These are phyloP conservation scores for Lentinus brumalis DNA, from an alignment of 768 basidiomycete species.

Conservation along the genomic window DNA sequence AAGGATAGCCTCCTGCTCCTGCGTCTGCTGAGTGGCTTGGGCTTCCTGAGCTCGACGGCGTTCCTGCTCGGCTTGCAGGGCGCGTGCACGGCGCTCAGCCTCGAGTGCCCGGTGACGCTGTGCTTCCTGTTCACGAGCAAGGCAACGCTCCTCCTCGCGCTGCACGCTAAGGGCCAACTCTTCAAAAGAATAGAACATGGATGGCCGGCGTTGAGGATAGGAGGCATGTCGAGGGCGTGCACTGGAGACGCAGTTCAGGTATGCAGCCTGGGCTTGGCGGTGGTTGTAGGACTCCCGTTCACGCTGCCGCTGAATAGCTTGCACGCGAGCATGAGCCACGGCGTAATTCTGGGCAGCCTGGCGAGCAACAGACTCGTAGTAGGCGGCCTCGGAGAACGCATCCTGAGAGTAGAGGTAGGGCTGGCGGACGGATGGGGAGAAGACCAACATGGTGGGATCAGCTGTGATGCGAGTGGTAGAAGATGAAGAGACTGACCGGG, in stretches of 20 bases:
- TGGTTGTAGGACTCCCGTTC: too few species aligned
- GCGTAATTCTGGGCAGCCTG: too few species aligned
- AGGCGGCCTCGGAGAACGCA: too few species aligned
- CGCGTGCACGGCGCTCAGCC: not conserved
- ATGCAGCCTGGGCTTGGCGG: too few species aligned
- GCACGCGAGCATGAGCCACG: too few species aligned
- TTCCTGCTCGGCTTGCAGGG: not conserved
- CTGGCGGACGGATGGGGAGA: slow-evolving; percentile 13
- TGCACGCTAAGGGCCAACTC: too few species aligned
- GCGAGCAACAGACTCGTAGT: too few species aligned
- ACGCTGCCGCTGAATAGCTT: too few species aligned
- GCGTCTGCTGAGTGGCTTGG: not conserved
- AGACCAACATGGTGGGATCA: slow-evolving; percentile 16
- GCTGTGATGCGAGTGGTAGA: not conserved
- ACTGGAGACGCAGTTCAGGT: too few species aligned
- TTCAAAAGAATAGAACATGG: too few species aligned
- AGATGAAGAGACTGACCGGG: not conserved
- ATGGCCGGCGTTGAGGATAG: too few species aligned
- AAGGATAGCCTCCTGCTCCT: not conserved
- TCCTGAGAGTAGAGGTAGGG: not conserved
- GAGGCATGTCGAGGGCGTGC: too few species aligned
- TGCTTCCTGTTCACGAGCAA: slow-evolving; percentile 14
- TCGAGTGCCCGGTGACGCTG: slow-evolving; percentile 2
- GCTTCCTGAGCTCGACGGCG: not conserved
- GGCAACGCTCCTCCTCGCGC: slow-evolving; percentile 13